Conservation (phyloP, 352 stramenopile species). For the Ochromonadaceae sp. region DNA sequence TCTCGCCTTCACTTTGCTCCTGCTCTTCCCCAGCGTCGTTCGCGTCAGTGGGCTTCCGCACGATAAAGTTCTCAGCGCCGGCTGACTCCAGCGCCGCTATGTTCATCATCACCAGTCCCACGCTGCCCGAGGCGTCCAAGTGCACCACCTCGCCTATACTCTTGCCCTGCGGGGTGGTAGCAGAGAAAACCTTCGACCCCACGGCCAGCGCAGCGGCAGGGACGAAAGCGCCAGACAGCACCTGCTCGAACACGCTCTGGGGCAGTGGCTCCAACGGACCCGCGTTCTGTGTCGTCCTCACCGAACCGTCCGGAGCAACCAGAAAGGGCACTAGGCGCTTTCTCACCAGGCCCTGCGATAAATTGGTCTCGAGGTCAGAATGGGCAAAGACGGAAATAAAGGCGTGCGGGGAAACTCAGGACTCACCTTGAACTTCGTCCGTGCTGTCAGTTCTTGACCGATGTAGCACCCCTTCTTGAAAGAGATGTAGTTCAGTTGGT, state of each 20-base stretch:
- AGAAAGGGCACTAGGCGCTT: constrained; percentile 28
- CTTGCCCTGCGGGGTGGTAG: not conserved
- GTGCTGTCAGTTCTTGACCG: constrained; percentile 77
- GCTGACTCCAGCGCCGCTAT: not conserved
- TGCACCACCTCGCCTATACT: constrained; percentile 17
- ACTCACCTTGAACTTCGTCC: constrained; percentile 65
- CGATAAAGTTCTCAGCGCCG: too few relatives aligned
- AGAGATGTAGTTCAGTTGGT: constrained; percentile 64
- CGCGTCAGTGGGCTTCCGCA: too few relatives aligned
- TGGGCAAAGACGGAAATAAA: too few relatives aligned
- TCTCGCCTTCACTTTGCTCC: too few relatives aligned
- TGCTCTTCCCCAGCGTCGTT: too few relatives aligned
- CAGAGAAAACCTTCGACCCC: too few relatives aligned
- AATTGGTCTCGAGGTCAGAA: too few relatives aligned
- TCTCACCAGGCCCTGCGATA: constrained; percentile 24
- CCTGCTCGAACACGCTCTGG: not conserved
- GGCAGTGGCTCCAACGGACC: not conserved
- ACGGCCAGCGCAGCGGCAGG: not conserved
- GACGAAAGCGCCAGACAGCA: not conserved
- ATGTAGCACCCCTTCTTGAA: constrained; percentile 89
- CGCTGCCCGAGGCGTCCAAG: not conserved
- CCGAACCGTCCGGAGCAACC: not conserved
- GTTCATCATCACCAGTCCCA: constrained; percentile 14
- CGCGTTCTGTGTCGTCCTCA: not conserved
- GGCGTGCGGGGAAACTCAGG: constrained; percentile 13